A percentile compares a stretch with the other conserved stretches of the same genome.
phyloP scores from a whole-genome alignment of 768 basidiomycete species.

The Cytidiella melzeri region DNA sequence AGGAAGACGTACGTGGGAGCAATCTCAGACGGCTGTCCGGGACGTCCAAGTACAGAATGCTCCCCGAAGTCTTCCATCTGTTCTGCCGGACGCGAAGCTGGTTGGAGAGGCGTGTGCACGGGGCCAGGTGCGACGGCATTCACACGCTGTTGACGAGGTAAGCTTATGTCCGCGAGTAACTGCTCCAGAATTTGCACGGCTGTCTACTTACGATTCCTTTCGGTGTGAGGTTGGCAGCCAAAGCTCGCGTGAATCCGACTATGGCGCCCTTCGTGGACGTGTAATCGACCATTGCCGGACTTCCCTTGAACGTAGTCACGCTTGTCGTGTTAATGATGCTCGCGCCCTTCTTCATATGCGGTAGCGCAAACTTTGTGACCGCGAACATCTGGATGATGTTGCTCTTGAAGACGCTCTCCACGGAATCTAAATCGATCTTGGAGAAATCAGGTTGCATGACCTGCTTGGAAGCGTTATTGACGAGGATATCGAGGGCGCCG shows the following conservation, averaged over 20 bases:
- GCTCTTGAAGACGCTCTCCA: conserved; percentile 47
- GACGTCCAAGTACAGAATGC: conserved; percentile 41
- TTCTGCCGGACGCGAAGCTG: conserved; percentile 45
- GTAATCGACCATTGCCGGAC: conserved; percentile 38
- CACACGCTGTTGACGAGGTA: conserved; percentile 11
- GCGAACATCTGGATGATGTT: conserved; percentile 61
- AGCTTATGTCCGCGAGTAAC: background rate
- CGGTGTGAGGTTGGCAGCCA: conserved; percentile 45
- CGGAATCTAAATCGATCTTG: conserved; percentile 45
- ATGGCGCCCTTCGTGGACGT: conserved; percentile 58
- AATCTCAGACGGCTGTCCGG: conserved; percentile 47
- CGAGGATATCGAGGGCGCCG: conserved; percentile 45
- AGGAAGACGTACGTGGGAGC: conserved; percentile 51
- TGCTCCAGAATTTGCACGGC: conserved; percentile 10
- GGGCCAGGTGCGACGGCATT: conserved; percentile 38
- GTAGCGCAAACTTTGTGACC: conserved; percentile 47
- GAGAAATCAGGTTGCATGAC: conserved; percentile 38
- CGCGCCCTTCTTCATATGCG: conserved; percentile 52
- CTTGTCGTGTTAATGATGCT: conserved; percentile 58
- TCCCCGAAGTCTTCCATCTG: conserved; percentile 51
- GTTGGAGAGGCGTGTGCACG: conserved; percentile 53
- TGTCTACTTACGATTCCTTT: conserved; percentile 54
- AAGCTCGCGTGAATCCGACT: conserved; percentile 47
- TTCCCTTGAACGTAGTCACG: conserved; percentile 45
- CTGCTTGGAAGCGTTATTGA: conserved; percentile 55